Base-by-base conservation (phyloP, 1,284 basidiomycete genomes). In the Filobasidium uniguttulatum region DNA sequence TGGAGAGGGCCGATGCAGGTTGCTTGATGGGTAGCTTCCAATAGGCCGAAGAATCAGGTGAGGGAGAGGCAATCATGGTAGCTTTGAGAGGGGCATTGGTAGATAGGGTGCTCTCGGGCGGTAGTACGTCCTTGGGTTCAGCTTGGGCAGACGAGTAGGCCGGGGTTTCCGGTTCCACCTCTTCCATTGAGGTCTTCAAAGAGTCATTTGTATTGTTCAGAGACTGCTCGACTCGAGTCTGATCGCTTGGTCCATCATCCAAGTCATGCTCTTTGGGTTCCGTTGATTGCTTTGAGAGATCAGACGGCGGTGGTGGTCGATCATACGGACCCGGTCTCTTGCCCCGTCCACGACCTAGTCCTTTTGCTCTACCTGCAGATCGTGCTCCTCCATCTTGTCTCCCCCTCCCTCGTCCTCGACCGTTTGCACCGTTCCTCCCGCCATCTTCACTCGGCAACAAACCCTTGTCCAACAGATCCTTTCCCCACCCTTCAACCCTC, bases 401-500 rank as follows among this genome's bases (percentile, higher is more conserved):
- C n/a, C 40, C 26, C 22, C 40, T 12, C 29, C 40, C 26, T n/a
- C 40, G 10, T n/a, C 20, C 40, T 29, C 40, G 15, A 26, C 22
- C 40, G 5, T n/a, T n/a, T n/a, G n/a, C n/a, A n/a, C n/a, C n/a
- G 25, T 19, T 3, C 25, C 15, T 44, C 22, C 57, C 55, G 17
- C 46, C 38, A 22, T 19, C 33, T 17, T 37, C 62, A 41, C 61
- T n/a, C 58, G 3, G 67, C 62, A 36, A 59, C 55, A 25, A 61
- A 59, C 49, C 60, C 54, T 30, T 55, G 58, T 34, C 58, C 48
- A 72, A 74, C 47, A 88, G 81, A 57, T 82, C 80, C 56, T 70
- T 71, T 0, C 86, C 85, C 79, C 80, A 85, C 19, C 76, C 77
- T 19, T 73, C 72, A 8, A 82, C 78, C 56, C 76, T 79, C 56